phyloP scores from a whole-genome alignment of 495 filamentous ascomycete species.

The Tricharina praecox region DNA sequence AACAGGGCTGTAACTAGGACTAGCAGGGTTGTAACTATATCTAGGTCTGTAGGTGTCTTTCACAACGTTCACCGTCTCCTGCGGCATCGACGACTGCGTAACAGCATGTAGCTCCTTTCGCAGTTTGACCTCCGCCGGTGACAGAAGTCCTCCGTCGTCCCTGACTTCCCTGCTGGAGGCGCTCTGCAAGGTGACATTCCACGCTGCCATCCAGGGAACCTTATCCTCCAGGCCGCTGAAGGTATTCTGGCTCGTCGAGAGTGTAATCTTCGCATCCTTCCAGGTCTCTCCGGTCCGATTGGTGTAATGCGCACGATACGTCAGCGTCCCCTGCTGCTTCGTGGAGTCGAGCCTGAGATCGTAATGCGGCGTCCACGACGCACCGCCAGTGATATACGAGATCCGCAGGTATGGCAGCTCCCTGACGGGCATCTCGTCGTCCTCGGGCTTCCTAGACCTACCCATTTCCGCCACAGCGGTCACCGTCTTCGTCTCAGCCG shows the following conservation, averaged over 20 bases:
- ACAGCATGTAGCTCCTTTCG: not conserved
- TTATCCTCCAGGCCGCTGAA: slow-evolving; percentile 43
- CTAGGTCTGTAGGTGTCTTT: not conserved
- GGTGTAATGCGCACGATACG: slow-evolving; percentile 46
- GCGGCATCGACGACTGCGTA: not conserved
- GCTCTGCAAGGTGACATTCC: slow-evolving; percentile 37
- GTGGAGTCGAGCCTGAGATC: slow-evolving; percentile 45
- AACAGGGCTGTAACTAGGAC: not conserved
- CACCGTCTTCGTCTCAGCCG: not conserved
- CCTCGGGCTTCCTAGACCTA: slow-evolving; percentile 12
- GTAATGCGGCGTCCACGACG: slow-evolving; percentile 50
- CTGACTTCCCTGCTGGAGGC: not conserved
- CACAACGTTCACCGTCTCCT: not conserved
- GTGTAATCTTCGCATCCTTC: slow-evolving; percentile 44
- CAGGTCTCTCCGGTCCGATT: slow-evolving; percentile 54
- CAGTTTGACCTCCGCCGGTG: not conserved
- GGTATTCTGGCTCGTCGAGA: slow-evolving; percentile 51
- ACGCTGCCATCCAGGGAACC: slow-evolving; percentile 41
- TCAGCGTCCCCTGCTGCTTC: slow-evolving; percentile 36
- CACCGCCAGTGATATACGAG: slow-evolving; percentile 46
- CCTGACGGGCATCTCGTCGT: slow-evolving; percentile 4
- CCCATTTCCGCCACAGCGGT: not conserved
- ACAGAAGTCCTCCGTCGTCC: not conserved
- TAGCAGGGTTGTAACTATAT: no score
- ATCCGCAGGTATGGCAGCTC: slow-evolving; percentile 33